phyloP scores from a whole-genome alignment of 306 rosid genomes.

The Prunus fruticosa region DNA sequence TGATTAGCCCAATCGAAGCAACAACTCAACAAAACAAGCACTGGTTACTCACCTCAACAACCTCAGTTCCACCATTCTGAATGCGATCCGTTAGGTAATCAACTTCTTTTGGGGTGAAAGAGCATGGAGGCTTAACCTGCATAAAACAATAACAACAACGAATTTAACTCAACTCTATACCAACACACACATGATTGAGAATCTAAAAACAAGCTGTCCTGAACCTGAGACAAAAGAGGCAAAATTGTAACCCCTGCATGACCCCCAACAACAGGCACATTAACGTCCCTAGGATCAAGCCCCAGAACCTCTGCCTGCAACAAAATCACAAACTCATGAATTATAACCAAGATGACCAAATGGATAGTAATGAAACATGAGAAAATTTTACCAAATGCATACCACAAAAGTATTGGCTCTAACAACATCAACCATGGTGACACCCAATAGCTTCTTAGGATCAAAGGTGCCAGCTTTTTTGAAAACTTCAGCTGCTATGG shows the following conservation, averaged over 20 bases:
- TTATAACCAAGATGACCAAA: background rate
- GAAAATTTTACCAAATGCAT: constrained; percentile 9
- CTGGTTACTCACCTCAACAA: constrained; percentile 67
- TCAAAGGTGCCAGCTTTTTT: constrained; percentile 88
- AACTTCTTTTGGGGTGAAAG: constrained; percentile 75
- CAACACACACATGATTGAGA: background rate
- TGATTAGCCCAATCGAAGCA: background rate
- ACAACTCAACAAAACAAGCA: background rate
- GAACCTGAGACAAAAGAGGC: constrained; percentile 95
- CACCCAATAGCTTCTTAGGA: constrained; percentile 81
- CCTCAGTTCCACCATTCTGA: constrained; percentile 99
- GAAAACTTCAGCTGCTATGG: constrained; percentile 94
- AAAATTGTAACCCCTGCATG: constrained; percentile 93
- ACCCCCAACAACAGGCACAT: constrained; percentile 97
- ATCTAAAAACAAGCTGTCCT: constrained; percentile 11
- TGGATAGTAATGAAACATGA: background rate
- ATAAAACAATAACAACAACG: background rate
- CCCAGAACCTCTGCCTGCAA: constrained; percentile 92
- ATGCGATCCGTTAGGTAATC: constrained; percentile 80
- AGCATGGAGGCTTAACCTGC: constrained; percentile 91
- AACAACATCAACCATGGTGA: constrained; percentile 86
- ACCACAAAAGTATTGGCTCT: constrained; percentile 99
- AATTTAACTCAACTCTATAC: background rate
- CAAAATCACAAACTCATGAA: background rate
- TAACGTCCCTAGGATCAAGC: constrained; percentile 86